These are phyloP conservation scores for Phanerochaete carnosa DNA, from an alignment of 768 basidiomycete species.

Conservation along the genomic window DNA sequence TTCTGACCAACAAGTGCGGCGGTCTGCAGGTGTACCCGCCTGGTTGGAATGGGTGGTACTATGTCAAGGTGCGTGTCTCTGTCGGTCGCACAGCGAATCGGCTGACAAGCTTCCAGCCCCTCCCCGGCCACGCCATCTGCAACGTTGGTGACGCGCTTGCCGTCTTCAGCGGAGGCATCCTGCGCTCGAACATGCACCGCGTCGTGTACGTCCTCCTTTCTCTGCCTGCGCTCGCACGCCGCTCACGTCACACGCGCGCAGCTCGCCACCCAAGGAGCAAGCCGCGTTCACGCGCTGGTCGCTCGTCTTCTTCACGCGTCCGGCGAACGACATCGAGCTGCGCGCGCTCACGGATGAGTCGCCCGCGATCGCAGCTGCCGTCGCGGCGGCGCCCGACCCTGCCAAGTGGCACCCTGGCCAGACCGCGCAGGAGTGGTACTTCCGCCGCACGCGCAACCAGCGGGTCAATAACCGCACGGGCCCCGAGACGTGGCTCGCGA, in stretches of 20 bases:
- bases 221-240: background rate
- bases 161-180: conserved; percentile 61
- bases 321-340: conserved; percentile 49
- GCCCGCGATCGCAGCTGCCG: conserved; percentile 41
- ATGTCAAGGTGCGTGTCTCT: conserved; percentile 47
- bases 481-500: conserved; percentile 10
- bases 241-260: background rate
- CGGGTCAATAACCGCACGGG: conserved; percentile 36
- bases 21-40: conserved; percentile 69
- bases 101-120: conserved; percentile 16
- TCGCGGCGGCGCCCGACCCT: conserved; percentile 32
- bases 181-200: conserved; percentile 65
- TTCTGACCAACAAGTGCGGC: conserved; percentile 68
- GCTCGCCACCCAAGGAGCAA: conserved; percentile 58
- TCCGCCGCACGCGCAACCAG: conserved; percentile 37
- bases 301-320: conserved; percentile 66
- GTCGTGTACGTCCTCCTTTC: conserved; percentile 40
- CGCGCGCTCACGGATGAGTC: conserved; percentile 52
- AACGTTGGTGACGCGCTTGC: conserved; percentile 53
- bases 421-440: conserved; percentile 42
- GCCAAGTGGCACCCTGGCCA: conserved; percentile 28
- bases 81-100: background rate
- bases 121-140: conserved; percentile 32
- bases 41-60: conserved; percentile 60
- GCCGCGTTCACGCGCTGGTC: conserved; percentile 58